Percentiles rank a stretch among this genome's conserved stretches.
Conservation (phyloP, 2,329 filamentous ascomycete species). For the Cryphonectria carpinicola region DNA sequence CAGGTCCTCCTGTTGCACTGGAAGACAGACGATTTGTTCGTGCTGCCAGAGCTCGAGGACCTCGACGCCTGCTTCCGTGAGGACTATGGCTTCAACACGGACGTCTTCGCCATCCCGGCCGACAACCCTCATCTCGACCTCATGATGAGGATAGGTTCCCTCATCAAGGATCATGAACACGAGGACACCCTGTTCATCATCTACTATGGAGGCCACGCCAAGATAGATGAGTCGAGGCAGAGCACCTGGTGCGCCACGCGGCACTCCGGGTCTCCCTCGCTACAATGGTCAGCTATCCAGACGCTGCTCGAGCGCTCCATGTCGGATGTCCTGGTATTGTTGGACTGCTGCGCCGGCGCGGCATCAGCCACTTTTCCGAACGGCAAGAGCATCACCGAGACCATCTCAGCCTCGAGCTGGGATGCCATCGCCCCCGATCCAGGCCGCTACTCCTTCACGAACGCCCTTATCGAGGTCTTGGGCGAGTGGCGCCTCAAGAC, state of each 20-base stretch:
- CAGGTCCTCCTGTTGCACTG: slow-evolving; percentile 60
- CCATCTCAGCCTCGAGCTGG: slow-evolving; percentile 65
- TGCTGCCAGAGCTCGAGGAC: slow-evolving; percentile 61
- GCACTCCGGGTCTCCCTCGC: slow-evolving; percentile 55
- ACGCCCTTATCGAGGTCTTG: slow-evolving; percentile 61
- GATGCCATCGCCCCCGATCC: slow-evolving; percentile 64
- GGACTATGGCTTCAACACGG: slow-evolving; percentile 60
- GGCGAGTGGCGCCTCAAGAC: slow-evolving; percentile 58
- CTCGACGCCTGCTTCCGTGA: slow-evolving; percentile 58
- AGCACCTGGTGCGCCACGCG: slow-evolving; percentile 64
- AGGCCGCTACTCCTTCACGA: slow-evolving; percentile 63
- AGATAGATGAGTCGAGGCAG: slow-evolving; percentile 62
- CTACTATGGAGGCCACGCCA: slow-evolving; percentile 64
- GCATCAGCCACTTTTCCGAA: slow-evolving; percentile 63
- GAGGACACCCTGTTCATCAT: slow-evolving; percentile 60
- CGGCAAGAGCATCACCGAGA: slow-evolving; percentile 63
- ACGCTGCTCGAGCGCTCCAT: slow-evolving; percentile 60
- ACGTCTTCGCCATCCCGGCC: slow-evolving; percentile 61
- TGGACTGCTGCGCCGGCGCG: slow-evolving; percentile 64
- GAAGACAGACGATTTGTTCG: slow-evolving; percentile 62
- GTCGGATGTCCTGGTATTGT: slow-evolving; percentile 60
- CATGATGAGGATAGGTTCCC: slow-evolving; percentile 59
- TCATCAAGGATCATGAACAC: slow-evolving; percentile 61
- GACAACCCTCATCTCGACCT: slow-evolving; percentile 62
- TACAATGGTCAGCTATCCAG: slow-evolving; percentile 65